Conservation (phyloP, 345 rosid species). For the Lepidium aucheri region DNA sequence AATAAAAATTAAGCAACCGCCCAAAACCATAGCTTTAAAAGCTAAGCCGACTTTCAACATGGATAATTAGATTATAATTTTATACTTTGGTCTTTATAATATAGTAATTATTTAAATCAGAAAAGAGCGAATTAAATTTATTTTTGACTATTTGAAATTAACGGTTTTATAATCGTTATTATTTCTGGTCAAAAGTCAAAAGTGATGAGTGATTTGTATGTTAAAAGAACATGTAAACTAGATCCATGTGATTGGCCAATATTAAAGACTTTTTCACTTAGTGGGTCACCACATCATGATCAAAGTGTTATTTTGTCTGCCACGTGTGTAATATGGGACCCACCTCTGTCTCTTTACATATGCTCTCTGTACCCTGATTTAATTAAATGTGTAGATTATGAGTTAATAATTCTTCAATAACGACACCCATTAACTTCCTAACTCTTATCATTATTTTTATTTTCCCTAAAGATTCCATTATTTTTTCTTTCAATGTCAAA, state of each 20-base stretch:
- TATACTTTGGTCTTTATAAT: background rate
- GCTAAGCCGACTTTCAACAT: conserved; percentile 4
- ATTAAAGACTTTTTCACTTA: conserved; percentile 11
- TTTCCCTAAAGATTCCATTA: too few species aligned
- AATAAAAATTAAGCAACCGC: background rate
- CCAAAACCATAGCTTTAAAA: background rate
- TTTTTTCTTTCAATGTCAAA: too few species aligned
- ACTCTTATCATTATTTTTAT: background rate
- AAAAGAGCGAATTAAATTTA: too few species aligned
- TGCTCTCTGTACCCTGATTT: conserved; percentile 15
- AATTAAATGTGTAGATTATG: background rate
- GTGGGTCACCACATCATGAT: conserved; percentile 18
- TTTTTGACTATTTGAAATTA: too few species aligned
- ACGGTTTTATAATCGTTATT: background rate
- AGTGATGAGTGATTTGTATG: background rate
- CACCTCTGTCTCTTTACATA: conserved; percentile 20
- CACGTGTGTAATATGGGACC: conserved; percentile 20
- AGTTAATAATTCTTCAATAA: conserved; percentile 21
- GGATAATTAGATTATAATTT: background rate
- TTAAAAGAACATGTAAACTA: conserved; percentile 9
- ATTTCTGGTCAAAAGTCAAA: background rate
- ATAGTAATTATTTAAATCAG: too few species aligned
- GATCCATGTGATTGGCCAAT: conserved; percentile 20
- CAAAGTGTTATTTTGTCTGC: conserved; percentile 21
- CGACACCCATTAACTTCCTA: conserved; percentile 21